Evolutionary conservation across 768 basidiomycete genomes (phyloP).

Genomic region (Chalciporus piperatus): DNA sequence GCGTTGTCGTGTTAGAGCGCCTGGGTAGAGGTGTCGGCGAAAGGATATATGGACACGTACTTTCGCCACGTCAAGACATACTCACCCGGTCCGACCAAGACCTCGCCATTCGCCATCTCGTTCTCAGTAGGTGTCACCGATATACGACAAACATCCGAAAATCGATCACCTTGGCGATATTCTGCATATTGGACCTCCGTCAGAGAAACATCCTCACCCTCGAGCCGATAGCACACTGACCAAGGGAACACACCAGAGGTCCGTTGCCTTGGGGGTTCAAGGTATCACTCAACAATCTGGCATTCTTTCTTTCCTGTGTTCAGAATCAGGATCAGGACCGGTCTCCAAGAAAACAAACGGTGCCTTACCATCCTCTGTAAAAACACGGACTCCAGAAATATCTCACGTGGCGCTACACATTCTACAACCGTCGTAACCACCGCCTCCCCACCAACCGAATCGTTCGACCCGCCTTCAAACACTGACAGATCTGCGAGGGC

Average conservation of each 20-base stretch:
- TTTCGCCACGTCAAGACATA: slow-evolving; percentile 67
- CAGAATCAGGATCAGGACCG: not conserved
- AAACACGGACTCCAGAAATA: slow-evolving; percentile 50
- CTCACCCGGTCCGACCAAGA: slow-evolving; percentile 50
- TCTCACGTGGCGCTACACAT: slow-evolving; percentile 53
- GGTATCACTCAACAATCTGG: slow-evolving; percentile 36
- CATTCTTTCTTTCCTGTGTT: slow-evolving; percentile 41
- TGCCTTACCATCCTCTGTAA: slow-evolving; percentile 47
- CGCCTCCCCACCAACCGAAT: slow-evolving; percentile 53
- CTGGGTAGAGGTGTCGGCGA: no score
- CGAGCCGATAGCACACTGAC: slow-evolving; percentile 27
- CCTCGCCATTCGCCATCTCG: slow-evolving; percentile 28
- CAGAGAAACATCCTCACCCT: slow-evolving; percentile 42
- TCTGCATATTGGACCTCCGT: slow-evolving; percentile 36
- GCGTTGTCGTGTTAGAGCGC: not conserved
- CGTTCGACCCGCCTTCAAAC: slow-evolving; percentile 54
- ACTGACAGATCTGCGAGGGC: slow-evolving; percentile 53
- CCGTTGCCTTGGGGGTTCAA: not conserved
- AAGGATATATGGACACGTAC: slow-evolving; percentile 30
- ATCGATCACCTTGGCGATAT: slow-evolving; percentile 62
- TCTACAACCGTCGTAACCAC: slow-evolving; percentile 49
- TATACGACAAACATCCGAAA: slow-evolving; percentile 55
- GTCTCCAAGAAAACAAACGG: not conserved
- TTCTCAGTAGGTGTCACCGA: slow-evolving; percentile 44
- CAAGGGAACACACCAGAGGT: not conserved